These are phyloP conservation scores for Arbutus unedo DNA, from an alignment of 148 eudicot genomes.

Conservation along the genomic window DNA sequence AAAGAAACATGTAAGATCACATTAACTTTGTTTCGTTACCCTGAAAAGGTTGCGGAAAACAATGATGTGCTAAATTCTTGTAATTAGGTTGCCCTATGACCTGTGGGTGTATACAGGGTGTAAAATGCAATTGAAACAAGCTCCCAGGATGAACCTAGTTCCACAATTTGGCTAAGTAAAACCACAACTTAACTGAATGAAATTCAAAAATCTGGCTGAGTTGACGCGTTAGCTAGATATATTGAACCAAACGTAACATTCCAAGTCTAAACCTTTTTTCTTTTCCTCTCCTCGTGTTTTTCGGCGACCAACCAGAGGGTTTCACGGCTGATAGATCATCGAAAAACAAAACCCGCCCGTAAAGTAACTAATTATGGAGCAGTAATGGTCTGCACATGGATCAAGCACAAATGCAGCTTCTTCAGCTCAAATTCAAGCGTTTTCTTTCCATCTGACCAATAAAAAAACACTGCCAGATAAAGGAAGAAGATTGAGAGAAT, in stretches of 20 bases:
- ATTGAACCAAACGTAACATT: not conserved
- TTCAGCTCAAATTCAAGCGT: not conserved
- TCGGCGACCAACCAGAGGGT: not conserved
- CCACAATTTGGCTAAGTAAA: not conserved
- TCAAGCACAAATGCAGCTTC: slow-evolving; percentile 13
- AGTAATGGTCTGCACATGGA: not conserved
- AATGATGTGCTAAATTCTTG: not conserved
- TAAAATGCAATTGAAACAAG: not conserved
- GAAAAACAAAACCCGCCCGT: not conserved
- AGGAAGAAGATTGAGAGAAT: not conserved
- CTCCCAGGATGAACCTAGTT: not conserved
- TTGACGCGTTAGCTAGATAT: not conserved
- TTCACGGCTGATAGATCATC: not conserved
- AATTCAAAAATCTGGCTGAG: not conserved
- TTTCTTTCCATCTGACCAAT: slow-evolving; percentile 1
- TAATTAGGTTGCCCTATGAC: not conserved
- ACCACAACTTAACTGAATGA: not conserved
- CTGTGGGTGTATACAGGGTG: not conserved
- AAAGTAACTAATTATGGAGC: not conserved
- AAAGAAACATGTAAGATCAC: not conserved
- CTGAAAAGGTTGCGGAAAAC: not conserved
- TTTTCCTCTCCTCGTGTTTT: not conserved
- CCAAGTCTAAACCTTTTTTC: not conserved
- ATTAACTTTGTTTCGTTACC: not conserved
- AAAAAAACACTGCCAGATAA: not conserved